Evolutionary conservation across 208 protist species (phyloP).

Genomic region (Wallacemonas sp.): DNA sequence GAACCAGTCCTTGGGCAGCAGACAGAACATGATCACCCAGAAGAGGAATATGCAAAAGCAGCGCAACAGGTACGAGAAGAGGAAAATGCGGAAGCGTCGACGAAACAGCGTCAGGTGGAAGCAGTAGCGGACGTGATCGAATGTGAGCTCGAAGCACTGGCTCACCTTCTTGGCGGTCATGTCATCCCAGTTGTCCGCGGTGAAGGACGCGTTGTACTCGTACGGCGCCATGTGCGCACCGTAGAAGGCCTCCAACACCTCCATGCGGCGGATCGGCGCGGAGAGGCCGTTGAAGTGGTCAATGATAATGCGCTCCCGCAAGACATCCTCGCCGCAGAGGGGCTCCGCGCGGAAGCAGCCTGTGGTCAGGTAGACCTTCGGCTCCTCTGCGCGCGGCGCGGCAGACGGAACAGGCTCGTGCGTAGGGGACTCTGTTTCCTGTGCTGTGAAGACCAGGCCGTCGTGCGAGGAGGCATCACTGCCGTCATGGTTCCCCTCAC

Average conservation of each 20-base stretch:
- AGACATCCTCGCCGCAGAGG: constrained; percentile 24
- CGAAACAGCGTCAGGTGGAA: constrained; percentile 44
- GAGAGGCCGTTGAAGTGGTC: constrained; percentile 44
- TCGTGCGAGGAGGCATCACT: background rate
- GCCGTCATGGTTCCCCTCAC: too few species aligned
- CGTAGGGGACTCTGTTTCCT: background rate
- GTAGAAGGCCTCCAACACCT: constrained; percentile 43
- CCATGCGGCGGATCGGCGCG: constrained; percentile 24
- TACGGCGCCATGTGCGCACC: constrained; percentile 44
- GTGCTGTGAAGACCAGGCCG: background rate
- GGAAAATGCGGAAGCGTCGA: constrained; percentile 38
- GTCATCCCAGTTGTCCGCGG: constrained; percentile 54
- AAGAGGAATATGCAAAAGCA: constrained; percentile 43
- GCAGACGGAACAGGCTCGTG: background rate
- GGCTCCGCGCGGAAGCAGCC: constrained; percentile 29
- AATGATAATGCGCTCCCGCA: constrained; percentile 29
- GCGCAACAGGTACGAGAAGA: constrained; percentile 51
- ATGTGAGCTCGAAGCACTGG: constrained; percentile 31
- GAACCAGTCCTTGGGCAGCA: constrained; percentile 38
- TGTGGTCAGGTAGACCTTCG: constrained; percentile 25
- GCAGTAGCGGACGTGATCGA: constrained; percentile 34
- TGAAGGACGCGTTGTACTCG: constrained; percentile 42
- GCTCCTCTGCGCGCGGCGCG: background rate
- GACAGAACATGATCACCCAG: constrained; percentile 52
- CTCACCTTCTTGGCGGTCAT: constrained; percentile 22